Evolutionary conservation across 2,329 filamentous ascomycete genomes (phyloP), one percentile per base, ranked within the genome.

Genomic region (Fusarium proliferatum): DNA sequence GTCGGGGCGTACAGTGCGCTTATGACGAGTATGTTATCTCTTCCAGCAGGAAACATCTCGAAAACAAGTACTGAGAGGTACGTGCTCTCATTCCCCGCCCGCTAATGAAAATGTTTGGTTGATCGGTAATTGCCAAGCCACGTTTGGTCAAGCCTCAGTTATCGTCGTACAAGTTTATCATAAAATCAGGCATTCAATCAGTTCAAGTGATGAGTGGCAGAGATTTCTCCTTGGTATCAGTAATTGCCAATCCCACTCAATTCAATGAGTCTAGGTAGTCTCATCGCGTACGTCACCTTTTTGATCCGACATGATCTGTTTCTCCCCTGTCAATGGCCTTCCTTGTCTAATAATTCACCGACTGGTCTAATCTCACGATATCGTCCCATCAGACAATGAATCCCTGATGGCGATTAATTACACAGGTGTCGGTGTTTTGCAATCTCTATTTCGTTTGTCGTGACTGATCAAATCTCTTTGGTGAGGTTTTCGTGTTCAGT

Each of bases 41-140:
- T 39, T 67, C 41, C 71, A 64, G 48, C 58, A 49, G 62, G 71
- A 72, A 74, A 71, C 65, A 63, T 67, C 23, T 58, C 51, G 71
- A 61, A 74, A 72, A 72, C 71, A 74, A 72, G 71, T 74, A 74
- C 71, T 69, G 61, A 23, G 52, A 58, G 75, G 71, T 77, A 77
- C 75, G 71, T 76, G 61, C 68, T 58, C 60, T n/a, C 43, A 19
- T 51, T 46, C 57, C 58, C 72, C 55, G 36, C 67, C 51, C 67
- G 30, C 60, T 67, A 53, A 60, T 33, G 43, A 48, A 23, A 64
- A 49, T 36, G 46, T 61, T 72, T 74, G 71, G 71, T 39, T 57
- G 36, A 42, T 41, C 39, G 63, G 28, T 62, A 56, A 46, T 71
- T 57, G 56, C 71, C 71, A 72, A 73, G 71, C 71, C 71, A 74